Percentiles rank a stretch among this genome's conserved stretches.
Evolutionary conservation across 805 yeast species (phyloP).

Genomic region (Yarrowia keelungensis): DNA sequence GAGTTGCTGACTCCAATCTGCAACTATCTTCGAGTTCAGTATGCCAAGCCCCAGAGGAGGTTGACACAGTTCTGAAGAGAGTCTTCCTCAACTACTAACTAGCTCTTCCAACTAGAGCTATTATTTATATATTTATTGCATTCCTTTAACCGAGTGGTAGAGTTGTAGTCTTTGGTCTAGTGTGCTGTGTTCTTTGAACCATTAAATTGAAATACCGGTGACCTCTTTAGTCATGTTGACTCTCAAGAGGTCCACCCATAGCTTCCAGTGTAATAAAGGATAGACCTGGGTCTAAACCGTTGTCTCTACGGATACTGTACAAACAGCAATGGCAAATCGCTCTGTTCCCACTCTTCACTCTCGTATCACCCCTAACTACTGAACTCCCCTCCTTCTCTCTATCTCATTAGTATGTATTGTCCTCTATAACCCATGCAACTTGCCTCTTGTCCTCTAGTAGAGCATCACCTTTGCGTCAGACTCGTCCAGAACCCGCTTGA

Average conservation of each 20-base stretch:
- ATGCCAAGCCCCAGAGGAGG: neutral
- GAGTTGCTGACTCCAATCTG: constrained; percentile 25
- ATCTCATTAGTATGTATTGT: constrained; percentile 15
- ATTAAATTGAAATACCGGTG: too few relatives aligned
- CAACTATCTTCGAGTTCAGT: constrained; percentile 21
- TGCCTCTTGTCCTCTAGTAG: neutral
- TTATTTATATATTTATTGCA: constrained; percentile 15
- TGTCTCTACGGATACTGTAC: too few relatives aligned
- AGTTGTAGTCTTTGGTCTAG: too few relatives aligned
- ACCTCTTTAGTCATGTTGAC: too few relatives aligned
- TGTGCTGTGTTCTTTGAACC: neutral
- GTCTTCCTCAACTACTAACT: neutral
- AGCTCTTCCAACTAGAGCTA: constrained; percentile 17
- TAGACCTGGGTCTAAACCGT: too few relatives aligned
- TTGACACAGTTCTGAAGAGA: neutral
- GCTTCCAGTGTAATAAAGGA: too few relatives aligned
- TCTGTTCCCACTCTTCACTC: too few relatives aligned
- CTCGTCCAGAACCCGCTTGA: constrained; percentile 42
- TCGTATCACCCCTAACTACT: too few relatives aligned
- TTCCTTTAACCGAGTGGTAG: neutral
- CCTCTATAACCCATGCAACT: constrained; percentile 8
- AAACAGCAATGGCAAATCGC: too few relatives aligned
- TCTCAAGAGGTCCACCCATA: too few relatives aligned
- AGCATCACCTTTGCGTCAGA: constrained; percentile 36
- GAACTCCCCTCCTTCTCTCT: neutral